Evolutionary conservation across 2,329 filamentous ascomycete species (phyloP), one percentile per base, ranked within the genome.

Genomic region (Aspergillus sclerotialis): DNA sequence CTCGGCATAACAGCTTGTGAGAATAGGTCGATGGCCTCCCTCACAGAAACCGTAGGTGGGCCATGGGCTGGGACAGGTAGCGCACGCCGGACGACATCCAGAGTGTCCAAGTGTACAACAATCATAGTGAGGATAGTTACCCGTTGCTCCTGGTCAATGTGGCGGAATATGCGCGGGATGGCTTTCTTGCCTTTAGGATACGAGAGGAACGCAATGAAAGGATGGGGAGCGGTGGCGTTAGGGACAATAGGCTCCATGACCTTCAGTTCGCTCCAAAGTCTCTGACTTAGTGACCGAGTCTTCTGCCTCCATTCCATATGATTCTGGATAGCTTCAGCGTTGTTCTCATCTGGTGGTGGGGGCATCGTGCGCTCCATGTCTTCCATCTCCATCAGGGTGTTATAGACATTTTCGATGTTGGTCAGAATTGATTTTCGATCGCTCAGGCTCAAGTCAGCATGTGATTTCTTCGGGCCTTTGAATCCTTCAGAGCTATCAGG

Each of bases 121-220:
- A 98, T 90, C 75, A 98, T 90, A 4, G 92, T 98, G 42, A 98
- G 72, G 43, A 96, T 87, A 1, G 89, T 96, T 14, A 92, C 63
- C 32, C 90, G 85, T 63, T 96, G 89, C 55, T 95, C 84, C 42
- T 89, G 84, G 44, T 84, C 84, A 33, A 95, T 84, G 53, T 95
- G 87, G 28, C 88, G 82, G 75, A 96, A 96, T 34, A 96, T 84
- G 36, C 92, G 86, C 32, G 88, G 88, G 40, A 98, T 87, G 2
- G 85, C 86, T 68, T 92, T 94, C 69, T 95, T 96, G 54, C 92
- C 92, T 69, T 98, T 98, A 48, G 82, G 78, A 53, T 92, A 93
- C 4, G 89, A 94, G 30, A 98, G 70, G 60, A 98, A 90, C 30
- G 89, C 86, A 48, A 98, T 95, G 64, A 98, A 98, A 0, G 92